phyloP scores from a whole-genome alignment of 495 filamentous ascomycete genomes.

The Astrocystis sublimbata region DNA sequence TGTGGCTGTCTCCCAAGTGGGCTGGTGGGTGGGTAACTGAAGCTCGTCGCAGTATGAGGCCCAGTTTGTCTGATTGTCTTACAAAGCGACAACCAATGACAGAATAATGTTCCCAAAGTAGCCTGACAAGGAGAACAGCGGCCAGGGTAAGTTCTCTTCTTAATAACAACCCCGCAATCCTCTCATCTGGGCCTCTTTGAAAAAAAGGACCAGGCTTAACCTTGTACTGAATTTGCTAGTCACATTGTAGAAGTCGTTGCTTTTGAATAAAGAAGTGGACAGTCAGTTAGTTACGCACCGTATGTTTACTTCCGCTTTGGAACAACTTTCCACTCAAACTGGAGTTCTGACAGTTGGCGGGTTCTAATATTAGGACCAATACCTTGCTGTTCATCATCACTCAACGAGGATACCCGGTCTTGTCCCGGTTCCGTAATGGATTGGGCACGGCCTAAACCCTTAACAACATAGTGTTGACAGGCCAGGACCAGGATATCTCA shows the following conservation, averaged over 20 bases:
- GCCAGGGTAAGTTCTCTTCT: neutral
- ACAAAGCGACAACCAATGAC: too few relatives aligned
- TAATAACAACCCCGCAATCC: neutral
- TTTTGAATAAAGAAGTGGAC: too few relatives aligned
- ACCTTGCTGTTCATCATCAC: neutral
- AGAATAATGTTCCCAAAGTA: neutral
- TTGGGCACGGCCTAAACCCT: neutral
- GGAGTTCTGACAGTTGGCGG: neutral
- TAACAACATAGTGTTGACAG: neutral
- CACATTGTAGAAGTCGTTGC: too few relatives aligned
- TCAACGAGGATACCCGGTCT: neutral
- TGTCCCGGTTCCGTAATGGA: too few relatives aligned
- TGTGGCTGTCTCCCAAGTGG: neutral
- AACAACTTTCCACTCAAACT: neutral
- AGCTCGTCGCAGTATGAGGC: conserved; percentile 3
- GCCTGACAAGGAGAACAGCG: neutral
- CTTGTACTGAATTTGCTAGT: neutral
- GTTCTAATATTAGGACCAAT: conserved; percentile 15
- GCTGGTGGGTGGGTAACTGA: neutral
- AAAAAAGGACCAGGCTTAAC: neutral
- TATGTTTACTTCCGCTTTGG: too few relatives aligned
- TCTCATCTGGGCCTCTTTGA: neutral
- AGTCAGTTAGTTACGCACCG: too few relatives aligned
- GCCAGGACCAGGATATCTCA: too few relatives aligned
- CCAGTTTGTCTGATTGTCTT: neutral